A percentile compares a stretch with the other conserved stretches of the same genome.
These are phyloP conservation scores for Termitomyces sp. DNA, from an alignment of 768 basidiomycete species.

Conservation along the genomic window DNA sequence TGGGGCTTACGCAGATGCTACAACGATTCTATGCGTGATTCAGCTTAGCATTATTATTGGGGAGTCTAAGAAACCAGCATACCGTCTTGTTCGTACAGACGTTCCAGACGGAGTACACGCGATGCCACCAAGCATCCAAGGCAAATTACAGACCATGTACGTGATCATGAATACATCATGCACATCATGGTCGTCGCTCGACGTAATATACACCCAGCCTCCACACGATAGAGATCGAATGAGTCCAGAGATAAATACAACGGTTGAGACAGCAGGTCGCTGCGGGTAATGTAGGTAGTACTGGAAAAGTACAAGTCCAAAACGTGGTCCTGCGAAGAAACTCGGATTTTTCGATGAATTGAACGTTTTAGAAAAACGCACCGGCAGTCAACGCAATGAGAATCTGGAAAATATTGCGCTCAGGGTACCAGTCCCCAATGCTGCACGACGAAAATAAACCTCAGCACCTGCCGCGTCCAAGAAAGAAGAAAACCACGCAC, in stretches of 20 bases:
- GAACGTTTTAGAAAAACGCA: constrained; percentile 7
- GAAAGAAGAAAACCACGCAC: constrained; percentile 33
- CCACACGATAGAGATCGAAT: constrained; percentile 79
- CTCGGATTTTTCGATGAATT: background rate
- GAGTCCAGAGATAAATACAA: constrained; percentile 60
- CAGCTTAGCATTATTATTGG: background rate
- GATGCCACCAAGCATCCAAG: constrained; percentile 84
- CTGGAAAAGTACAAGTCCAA: constrained; percentile 59
- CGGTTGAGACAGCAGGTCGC: constrained; percentile 38
- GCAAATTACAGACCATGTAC: constrained; percentile 80
- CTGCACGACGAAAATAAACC: constrained; percentile 29
- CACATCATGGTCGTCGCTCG: constrained; percentile 74
- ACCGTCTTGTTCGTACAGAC: constrained; percentile 53
- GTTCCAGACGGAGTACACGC: constrained; percentile 44
- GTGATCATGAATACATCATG: constrained; percentile 89
- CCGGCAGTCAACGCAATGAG: constrained; percentile 84
- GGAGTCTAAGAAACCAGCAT: constrained; percentile 4
- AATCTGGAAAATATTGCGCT: constrained; percentile 81
- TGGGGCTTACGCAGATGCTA: constrained; percentile 46
- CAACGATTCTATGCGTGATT: constrained; percentile 36
- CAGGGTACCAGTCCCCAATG: constrained; percentile 90
- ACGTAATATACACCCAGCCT: constrained; percentile 91
- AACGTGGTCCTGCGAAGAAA: constrained; percentile 56
- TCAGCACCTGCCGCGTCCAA: background rate
- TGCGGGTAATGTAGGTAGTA: constrained; percentile 52